phyloP scores from a whole-genome alignment of 2,329 filamentous ascomycete genomes.

The Xylariomycetidae sp. region DNA sequence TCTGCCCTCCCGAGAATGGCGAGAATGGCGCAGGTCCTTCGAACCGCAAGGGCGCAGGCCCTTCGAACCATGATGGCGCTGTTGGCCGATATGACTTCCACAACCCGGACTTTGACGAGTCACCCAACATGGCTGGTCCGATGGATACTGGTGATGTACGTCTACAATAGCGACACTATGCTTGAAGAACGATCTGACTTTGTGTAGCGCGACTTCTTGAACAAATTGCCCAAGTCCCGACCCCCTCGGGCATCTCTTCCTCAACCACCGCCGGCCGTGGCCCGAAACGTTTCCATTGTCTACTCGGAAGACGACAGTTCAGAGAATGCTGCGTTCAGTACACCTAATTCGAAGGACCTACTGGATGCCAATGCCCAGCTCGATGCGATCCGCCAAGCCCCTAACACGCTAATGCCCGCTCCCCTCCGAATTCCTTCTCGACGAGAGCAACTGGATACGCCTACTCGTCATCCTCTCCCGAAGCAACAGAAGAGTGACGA shows the following conservation, averaged over 20 bases:
- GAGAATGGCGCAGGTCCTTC: no score
- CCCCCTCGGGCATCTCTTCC: conserved; percentile 5
- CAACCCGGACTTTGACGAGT: no score
- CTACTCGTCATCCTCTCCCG: no score
- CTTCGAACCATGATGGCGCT: no score
- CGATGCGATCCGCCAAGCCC: conserved; percentile 8
- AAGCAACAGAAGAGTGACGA: conserved; percentile 3
- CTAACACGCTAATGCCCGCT: conserved; percentile 11
- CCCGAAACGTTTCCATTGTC: conserved; percentile 1
- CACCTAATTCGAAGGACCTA: conserved; percentile 18
- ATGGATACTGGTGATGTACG: no score
- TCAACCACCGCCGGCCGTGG: neutral
- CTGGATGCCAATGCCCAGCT: conserved; percentile 17
- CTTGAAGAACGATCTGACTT: neutral
- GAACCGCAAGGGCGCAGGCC: no score
- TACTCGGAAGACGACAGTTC: conserved; percentile 5
- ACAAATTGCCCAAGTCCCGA: no score
- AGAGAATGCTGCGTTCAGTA: conserved; percentile 8
- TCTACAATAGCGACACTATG: conserved; percentile 6
- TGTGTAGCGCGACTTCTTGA: conserved; percentile 7
- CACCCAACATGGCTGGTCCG: no score
- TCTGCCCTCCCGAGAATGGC: no score
- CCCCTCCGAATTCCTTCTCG: conserved; percentile 12
- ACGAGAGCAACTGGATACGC: conserved; percentile 1
- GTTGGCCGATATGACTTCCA: no score